Evolutionary conservation across 768 basidiomycete genomes (phyloP).

Genomic region (Lactarius vividus): DNA sequence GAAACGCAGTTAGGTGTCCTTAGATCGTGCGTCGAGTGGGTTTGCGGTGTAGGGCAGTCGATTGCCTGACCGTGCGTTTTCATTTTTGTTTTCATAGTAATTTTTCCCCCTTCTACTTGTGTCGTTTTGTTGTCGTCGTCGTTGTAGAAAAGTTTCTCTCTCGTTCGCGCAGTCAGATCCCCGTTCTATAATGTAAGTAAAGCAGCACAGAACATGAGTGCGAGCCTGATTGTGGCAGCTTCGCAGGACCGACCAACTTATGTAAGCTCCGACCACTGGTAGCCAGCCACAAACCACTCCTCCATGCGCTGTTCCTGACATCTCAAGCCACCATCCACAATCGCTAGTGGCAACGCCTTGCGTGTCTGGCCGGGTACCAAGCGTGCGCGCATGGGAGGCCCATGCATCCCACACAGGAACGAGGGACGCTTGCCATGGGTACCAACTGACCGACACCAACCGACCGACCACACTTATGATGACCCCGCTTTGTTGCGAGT

Average conservation of each 20-base stretch:
- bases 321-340: not conserved
- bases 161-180: not conserved
- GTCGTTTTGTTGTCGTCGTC: not conserved
- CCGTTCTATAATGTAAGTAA: not conserved
- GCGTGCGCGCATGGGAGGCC: not conserved
- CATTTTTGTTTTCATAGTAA: not conserved
- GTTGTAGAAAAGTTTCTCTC: not conserved
- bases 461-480: not conserved
- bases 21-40: not conserved
- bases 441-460: not conserved
- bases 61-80: not conserved
- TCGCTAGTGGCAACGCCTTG: not conserved
- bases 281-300: not conserved
- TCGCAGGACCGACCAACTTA: not conserved
- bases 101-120: conserved; percentile 1
- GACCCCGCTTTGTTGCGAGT: not conserved
- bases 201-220: not conserved
- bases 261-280: not conserved
- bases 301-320: not conserved
- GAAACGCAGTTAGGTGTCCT: conserved; percentile 16
- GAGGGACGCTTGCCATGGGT: not conserved
- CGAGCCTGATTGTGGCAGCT: not conserved
- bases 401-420: not conserved
- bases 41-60: not conserved
- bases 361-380: not conserved